phyloP scores from a whole-genome alignment of 1,284 basidiomycete species.

The Fomitopsis betulina region DNA sequence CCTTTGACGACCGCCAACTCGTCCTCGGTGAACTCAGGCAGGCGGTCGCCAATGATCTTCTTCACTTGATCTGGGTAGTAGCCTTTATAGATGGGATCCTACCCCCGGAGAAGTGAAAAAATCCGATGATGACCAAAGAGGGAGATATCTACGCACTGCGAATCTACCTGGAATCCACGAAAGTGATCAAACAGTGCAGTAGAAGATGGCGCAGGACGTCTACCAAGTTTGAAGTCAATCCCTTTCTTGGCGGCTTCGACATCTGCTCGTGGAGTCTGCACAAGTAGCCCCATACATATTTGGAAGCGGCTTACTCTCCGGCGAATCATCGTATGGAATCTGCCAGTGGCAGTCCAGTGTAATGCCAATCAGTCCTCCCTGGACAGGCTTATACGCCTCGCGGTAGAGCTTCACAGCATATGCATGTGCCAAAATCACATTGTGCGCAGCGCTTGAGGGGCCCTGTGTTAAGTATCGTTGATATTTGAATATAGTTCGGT shows the following conservation, averaged over 20 bases:
- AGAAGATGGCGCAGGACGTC: background rate
- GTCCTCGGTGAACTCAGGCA: conserved; percentile 45
- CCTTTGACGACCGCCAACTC: conserved; percentile 44
- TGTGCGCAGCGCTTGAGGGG: conserved; percentile 58
- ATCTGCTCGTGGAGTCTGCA: conserved; percentile 21
- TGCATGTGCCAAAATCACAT: conserved; percentile 67
- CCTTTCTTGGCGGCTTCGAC: conserved; percentile 39
- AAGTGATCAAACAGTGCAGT: background rate
- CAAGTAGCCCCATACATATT: background rate
- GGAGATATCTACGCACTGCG: conserved; percentile 18
- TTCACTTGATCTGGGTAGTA: conserved; percentile 42
- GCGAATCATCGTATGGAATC: conserved; percentile 42
- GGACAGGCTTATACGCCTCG: conserved; percentile 48
- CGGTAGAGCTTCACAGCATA: conserved; percentile 62
- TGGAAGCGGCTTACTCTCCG: conserved; percentile 32
- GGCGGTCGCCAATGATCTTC: conserved; percentile 39
- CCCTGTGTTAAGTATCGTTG: background rate
- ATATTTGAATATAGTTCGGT: background rate
- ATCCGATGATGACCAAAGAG: background rate
- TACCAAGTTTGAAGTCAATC: conserved; percentile 34
- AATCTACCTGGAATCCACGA: conserved; percentile 21
- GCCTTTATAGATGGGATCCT: conserved; percentile 49
- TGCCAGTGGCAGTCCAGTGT: conserved; percentile 53
- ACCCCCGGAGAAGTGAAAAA: background rate
- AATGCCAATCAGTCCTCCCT: conserved; percentile 66